These are phyloP conservation scores for Hericium erinaceus DNA, from an alignment of 768 basidiomycete genomes.

Conservation along the genomic window DNA sequence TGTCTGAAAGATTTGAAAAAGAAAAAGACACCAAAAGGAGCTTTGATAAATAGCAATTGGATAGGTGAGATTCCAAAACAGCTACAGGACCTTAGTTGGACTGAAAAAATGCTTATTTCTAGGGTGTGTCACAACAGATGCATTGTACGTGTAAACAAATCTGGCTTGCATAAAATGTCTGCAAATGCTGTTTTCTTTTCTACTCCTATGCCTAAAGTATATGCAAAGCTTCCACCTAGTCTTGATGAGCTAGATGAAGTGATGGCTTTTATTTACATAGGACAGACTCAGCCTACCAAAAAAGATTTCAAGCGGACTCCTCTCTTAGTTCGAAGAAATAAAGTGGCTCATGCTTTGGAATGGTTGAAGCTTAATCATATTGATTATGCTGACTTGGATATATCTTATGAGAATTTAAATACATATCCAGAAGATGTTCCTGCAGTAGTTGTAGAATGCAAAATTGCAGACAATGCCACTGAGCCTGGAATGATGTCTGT, in stretches of 20 bases:
- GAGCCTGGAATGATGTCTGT: neutral
- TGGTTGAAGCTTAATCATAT: constrained; percentile 17
- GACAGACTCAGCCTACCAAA: constrained; percentile 18
- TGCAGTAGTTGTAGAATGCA: neutral
- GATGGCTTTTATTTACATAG: constrained; percentile 24
- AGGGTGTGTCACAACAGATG: constrained; percentile 22
- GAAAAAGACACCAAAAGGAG: constrained; percentile 15
- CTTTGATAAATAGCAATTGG: constrained; percentile 29
- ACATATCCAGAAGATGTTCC: constrained; percentile 4
- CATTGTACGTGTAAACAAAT: constrained; percentile 20
- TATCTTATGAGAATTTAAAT: constrained; percentile 3
- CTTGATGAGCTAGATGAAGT: constrained; percentile 12
- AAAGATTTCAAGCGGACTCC: constrained; percentile 19
- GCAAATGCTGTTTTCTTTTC: constrained; percentile 13
- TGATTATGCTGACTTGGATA: constrained; percentile 8
- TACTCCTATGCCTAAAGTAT: constrained; percentile 7
- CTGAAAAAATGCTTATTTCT: constrained; percentile 24
- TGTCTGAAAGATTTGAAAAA: neutral
- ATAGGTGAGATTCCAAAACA: constrained; percentile 24
- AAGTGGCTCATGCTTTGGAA: constrained; percentile 9
- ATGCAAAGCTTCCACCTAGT: constrained; percentile 8
- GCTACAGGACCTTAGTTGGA: constrained; percentile 20
- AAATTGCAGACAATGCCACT: neutral
- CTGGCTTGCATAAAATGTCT: constrained; percentile 16
- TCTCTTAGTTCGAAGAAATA: constrained; percentile 16